phyloP scores from a whole-genome alignment of 2,329 filamentous ascomycete species.

The Pseudocercospora vitis region DNA sequence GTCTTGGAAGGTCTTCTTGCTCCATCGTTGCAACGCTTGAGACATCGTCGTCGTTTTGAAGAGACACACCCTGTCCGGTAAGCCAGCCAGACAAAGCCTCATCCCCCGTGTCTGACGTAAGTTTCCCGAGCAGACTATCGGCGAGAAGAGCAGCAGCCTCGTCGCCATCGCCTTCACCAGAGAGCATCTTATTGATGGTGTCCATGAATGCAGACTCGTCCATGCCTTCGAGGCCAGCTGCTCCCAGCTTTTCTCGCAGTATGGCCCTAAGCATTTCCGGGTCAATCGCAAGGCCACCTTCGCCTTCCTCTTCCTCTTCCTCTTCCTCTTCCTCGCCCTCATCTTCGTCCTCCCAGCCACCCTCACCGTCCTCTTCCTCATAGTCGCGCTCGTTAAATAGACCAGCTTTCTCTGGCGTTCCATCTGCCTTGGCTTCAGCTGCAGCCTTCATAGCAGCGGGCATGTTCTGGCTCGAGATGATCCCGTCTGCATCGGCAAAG shows the following conservation, averaged over 20 bases:
- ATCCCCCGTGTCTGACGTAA: conserved; percentile 29
- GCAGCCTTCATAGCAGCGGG: conserved; percentile 35
- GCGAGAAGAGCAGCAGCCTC: conserved; percentile 47
- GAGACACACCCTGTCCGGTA: conserved; percentile 35
- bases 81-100: conserved; percentile 37
- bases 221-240: conserved; percentile 40
- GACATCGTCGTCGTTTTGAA: conserved; percentile 34
- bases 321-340: no score
- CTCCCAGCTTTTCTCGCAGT: conserved; percentile 34
- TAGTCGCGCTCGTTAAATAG: conserved; percentile 14
- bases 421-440: conserved; percentile 27
- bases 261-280: conserved; percentile 41
- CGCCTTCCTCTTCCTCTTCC: conserved; percentile 23
- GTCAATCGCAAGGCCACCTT: conserved; percentile 36
- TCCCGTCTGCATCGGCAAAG: conserved; percentile 34
- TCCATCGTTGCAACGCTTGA: conserved; percentile 35
- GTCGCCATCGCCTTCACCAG: conserved; percentile 42
- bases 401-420: conserved; percentile 13
- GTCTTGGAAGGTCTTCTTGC: conserved; percentile 31
- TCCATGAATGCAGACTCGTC: conserved; percentile 46
- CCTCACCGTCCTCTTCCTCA: conserved; percentile 22
- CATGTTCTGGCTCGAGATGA: conserved; percentile 27
- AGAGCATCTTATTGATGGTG: conserved; percentile 48
- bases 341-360: conserved; percentile 27
- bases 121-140: conserved; percentile 43